Evolutionary conservation across 2,329 filamentous ascomycete genomes (phyloP), one percentile per base, ranked within the genome.

Genomic region (Alternaria incomplexa): DNA sequence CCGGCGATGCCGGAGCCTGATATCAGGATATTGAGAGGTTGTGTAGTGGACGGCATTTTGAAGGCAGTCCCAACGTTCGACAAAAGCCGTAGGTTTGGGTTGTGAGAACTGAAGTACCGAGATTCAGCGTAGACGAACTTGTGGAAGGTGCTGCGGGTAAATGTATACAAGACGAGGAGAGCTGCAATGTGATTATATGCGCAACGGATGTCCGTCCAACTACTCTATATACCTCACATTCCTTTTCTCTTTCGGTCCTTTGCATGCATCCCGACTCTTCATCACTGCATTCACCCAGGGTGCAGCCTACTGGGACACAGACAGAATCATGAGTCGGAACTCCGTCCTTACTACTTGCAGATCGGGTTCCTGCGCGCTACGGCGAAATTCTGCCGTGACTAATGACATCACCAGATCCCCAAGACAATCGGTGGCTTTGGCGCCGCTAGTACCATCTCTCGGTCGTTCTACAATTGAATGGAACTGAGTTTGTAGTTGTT

Each of bases 1-100:
- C 76, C 75, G 32, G 74, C 73, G n/a, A 77, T 73, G 26, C 74
- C 74, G 10, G 67, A 73, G 7, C 76, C 75, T n/a, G 66, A 68
- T 52, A 78, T 70, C 17, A 78, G 62, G 51, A 79, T 63, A 10
- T 70, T 66, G 25, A 75, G 68, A 43, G 55, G 45, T 36, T 20
- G 30, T 3, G 30, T 52, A 2, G 28, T 30, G 30, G 48, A 36
- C 12, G 48, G 20, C 48, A 52, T 52, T 4, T 5, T 23, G 20
- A 23, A n/a, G 11, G 48, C 30, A 9, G 13, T 15, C 3, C 0
- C 13, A 11, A 0, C 20, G n/a, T 25, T 40, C 13, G 20, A 8
- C 10, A 0, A 40, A 40, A 30, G 3, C 17, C 17, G 12, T 36
- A 5, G 30, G 11, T 13, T 17, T 36, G 10, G 20, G 28, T 3